Percentiles rank a stretch among this genome's conserved stretches.
phyloP scores from a whole-genome alignment of 306 rosid species.

The Vigna reflexopilosa region DNA sequence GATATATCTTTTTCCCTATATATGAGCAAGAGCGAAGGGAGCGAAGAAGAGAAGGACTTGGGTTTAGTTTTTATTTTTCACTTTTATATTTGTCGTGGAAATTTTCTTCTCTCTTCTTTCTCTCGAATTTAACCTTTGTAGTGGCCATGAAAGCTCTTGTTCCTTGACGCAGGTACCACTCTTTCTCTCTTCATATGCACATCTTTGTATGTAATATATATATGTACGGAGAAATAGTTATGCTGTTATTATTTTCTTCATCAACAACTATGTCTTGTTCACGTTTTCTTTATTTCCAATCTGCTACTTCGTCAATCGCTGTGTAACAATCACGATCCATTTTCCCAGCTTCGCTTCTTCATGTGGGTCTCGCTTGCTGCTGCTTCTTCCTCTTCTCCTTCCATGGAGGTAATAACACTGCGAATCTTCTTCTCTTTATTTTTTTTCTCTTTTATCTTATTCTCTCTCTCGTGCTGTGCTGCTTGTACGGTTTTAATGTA shows the following conservation, averaged over 20 bases:
- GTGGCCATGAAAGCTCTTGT: conserved; percentile 66
- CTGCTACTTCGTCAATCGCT: conserved; percentile 60
- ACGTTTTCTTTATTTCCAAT: conserved; percentile 65
- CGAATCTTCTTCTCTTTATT: conserved; percentile 3
- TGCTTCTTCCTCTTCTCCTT: conserved; percentile 30
- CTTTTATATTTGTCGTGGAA: conserved; percentile 27
- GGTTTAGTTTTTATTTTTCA: conserved; percentile 38
- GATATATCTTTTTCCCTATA: conserved; percentile 35
- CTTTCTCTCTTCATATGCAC: conserved; percentile 24
- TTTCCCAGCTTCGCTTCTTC: conserved; percentile 57
- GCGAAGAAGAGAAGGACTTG: conserved; percentile 53
- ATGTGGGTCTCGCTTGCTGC: conserved; percentile 52
- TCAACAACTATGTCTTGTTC: conserved; percentile 33
- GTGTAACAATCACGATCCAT: conserved; percentile 63
- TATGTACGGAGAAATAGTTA: not conserved
- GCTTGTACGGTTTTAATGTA: conserved; percentile 56
- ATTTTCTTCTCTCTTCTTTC: not conserved
- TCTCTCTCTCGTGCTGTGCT: conserved; percentile 41
- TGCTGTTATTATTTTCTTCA: conserved; percentile 17
- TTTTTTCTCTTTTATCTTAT: not conserved
- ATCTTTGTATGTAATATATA: conserved; percentile 10
- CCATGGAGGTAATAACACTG: conserved; percentile 56
- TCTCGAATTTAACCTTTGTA: conserved; percentile 60
- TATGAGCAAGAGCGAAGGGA: conserved; percentile 36
- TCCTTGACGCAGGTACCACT: conserved; percentile 59